A percentile compares a stretch with the other conserved stretches of the same genome.
Evolutionary conservation across 176 grass and related monocot genomes (phyloP).

Genomic region (Juncus effusus): DNA sequence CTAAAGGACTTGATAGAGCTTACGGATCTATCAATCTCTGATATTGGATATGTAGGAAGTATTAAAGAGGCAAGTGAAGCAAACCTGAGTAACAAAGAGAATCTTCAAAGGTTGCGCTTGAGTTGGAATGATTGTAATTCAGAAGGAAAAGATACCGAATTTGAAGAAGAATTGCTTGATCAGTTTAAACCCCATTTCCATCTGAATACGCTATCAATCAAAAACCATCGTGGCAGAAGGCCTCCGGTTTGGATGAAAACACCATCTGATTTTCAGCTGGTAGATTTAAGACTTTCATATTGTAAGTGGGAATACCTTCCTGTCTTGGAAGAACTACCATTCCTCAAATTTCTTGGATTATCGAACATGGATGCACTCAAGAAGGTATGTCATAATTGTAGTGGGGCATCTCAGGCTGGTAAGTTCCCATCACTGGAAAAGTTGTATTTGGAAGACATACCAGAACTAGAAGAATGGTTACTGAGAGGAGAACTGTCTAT

Average conservation of each 20-base stretch:
- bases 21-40: background rate
- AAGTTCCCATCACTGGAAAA: conserved; percentile 18
- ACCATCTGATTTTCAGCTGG: background rate
- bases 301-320: conserved; percentile 9
- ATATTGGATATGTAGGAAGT: conserved; percentile 10
- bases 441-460: background rate
- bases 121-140: background rate
- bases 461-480: background rate
- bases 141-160: background rate
- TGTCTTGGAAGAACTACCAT: conserved; percentile 9
- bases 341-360: conserved; percentile 1
- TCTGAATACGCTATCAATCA: conserved; percentile 21
- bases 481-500: background rate
- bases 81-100: conserved; percentile 9
- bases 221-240: background rate
- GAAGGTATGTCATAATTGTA: background rate
- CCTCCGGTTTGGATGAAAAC: conserved; percentile 4
- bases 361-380: background rate
- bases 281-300: background rate
- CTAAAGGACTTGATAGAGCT: conserved; percentile 29
- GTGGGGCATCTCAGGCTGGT: background rate
- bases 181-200: conserved; percentile 19
- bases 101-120: conserved; percentile 5
- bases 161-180: conserved; percentile 21
- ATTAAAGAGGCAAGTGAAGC: conserved; percentile 16